These are phyloP conservation scores for Amphicarpaea edgeworthii DNA, from an alignment of 306 rosid species.

Conservation along the genomic window DNA sequence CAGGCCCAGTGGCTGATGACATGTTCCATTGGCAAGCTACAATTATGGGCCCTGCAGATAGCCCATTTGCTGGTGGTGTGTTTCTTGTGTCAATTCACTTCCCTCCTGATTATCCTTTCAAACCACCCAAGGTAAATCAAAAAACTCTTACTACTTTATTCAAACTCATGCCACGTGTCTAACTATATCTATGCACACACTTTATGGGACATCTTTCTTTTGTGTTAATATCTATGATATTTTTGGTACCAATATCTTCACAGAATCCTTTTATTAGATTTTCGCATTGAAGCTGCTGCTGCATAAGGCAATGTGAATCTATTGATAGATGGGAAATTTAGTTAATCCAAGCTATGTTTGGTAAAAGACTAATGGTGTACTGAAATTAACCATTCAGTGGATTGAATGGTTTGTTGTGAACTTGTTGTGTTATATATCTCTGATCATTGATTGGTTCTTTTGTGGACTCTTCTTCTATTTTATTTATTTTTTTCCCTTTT, in stretches of 20 bases:
- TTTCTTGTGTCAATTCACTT: slow-evolving; percentile 51
- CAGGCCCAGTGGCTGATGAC: slow-evolving; percentile 44
- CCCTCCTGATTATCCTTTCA: slow-evolving; percentile 62
- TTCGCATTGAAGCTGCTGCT: background rate
- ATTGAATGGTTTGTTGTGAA: background rate
- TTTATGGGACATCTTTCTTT: slow-evolving; percentile 9
- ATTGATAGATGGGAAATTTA: slow-evolving; percentile 3
- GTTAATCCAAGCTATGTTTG: background rate
- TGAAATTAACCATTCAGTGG: slow-evolving; percentile 11
- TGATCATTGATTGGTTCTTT: background rate
- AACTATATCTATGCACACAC: background rate
- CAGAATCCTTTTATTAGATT: background rate
- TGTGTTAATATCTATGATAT: background rate
- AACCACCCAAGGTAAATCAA: slow-evolving; percentile 61
- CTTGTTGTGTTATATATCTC: background rate
- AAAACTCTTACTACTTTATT: background rate
- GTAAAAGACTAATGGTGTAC: background rate
- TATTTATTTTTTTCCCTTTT: background rate
- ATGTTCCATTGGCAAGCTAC: slow-evolving; percentile 53
- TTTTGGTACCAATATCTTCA: background rate
- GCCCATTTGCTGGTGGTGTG: slow-evolving; percentile 59
- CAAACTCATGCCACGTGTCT: background rate
- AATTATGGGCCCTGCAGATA: slow-evolving; percentile 50
- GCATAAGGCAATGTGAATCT: background rate
- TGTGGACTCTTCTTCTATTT: no score